Conservation (phyloP, 345 rosid species). For the Boechera retrofracta region DNA sequence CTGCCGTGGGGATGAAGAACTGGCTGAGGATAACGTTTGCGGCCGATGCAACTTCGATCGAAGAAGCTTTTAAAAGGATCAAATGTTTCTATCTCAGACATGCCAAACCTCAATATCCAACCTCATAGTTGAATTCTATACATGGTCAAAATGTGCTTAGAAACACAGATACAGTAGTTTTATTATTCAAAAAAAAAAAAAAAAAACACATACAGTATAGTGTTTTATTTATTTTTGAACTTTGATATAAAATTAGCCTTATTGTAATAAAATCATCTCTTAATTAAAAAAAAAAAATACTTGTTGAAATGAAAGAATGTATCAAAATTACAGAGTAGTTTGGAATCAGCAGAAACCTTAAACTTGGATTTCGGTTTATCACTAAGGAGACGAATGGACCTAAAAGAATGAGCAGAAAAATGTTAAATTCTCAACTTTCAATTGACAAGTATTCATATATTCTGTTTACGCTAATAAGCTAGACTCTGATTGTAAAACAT, state of each 20-base stretch:
- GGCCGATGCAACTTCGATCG: conserved; percentile 66
- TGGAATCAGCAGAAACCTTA: not conserved
- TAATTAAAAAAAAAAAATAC: not conserved
- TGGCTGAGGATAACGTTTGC: conserved; percentile 92
- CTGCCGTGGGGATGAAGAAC: conserved; percentile 79
- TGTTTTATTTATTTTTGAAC: not conserved
- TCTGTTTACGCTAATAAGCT: too few species aligned
- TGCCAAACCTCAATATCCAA: conserved; percentile 43
- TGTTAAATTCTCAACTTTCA: not conserved
- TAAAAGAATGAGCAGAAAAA: not conserved
- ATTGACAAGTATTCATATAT: too few species aligned
- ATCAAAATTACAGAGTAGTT: not conserved
- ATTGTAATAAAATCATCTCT: conserved; percentile 17
- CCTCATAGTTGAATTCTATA: conserved; percentile 22
- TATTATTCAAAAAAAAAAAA: too few species aligned
- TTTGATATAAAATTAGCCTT: not conserved
- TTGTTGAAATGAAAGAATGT: not conserved
- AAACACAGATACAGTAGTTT: not conserved
- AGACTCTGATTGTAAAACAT: too few species aligned
- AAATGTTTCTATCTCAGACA: conserved; percentile 73
- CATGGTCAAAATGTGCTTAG: not conserved
- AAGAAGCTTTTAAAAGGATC: conserved; percentile 72
- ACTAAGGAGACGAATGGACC: not conserved
- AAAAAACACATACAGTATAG: not conserved
- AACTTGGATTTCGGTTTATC: not conserved